These are phyloP conservation scores for Paraurostyla sp. DNA, from an alignment of 73 alveolate genomes.

Conservation along the genomic window DNA sequence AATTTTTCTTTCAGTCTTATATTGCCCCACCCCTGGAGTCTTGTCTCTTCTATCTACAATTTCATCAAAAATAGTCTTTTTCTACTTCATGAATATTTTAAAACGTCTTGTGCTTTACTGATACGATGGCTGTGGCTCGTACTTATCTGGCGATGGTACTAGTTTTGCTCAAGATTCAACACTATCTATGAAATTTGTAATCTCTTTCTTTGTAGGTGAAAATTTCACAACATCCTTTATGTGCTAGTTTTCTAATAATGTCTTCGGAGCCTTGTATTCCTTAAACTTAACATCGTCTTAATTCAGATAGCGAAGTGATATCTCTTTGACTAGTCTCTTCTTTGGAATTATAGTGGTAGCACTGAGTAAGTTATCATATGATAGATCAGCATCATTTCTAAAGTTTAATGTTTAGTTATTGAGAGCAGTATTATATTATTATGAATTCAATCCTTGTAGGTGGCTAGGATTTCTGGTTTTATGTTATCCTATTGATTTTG, in stretches of 20 bases:
- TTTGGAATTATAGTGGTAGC: not conserved
- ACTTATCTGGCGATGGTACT: not conserved
- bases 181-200: not conserved
- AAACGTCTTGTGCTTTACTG: slow-evolving; percentile 6
- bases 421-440: not conserved
- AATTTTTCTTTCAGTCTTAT: not conserved
- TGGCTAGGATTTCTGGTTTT: not conserved
- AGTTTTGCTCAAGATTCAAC: not conserved
- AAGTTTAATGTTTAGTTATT: not conserved
- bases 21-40: not conserved
- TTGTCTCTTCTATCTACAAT: not conserved
- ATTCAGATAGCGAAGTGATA: not conserved
- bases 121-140: not conserved
- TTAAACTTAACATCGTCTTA: not conserved
- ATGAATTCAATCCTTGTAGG: not conserved
- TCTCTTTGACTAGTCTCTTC: not conserved
- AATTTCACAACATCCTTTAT: not conserved
- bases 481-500: not conserved
- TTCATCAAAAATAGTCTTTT: not conserved
- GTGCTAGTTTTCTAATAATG: not conserved
- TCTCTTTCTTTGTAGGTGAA: not conserved
- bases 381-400: not conserved
- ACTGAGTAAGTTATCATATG: not conserved
- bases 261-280: slow-evolving; percentile 10
- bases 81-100: not conserved